Percentiles rank a stretch among this genome's conserved stretches.
phyloP scores from a whole-genome alignment of 2,329 filamentous ascomycete species.

The Dothideomycetidae sp. region DNA sequence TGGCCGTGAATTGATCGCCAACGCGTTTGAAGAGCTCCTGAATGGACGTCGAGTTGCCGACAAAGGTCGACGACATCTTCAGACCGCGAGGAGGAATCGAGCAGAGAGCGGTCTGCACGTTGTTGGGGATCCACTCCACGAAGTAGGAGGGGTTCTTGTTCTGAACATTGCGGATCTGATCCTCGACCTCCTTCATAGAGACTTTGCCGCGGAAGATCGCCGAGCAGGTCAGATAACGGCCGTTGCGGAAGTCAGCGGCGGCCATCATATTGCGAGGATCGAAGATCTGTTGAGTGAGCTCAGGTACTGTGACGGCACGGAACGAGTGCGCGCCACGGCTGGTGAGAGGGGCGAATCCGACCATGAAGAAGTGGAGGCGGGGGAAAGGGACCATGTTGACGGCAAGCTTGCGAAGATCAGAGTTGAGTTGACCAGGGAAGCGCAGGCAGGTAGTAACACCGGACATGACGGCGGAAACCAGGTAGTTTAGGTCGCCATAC shows the following conservation, averaged over 20 bases:
- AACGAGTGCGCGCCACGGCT: conserved; percentile 84
- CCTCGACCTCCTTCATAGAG: conserved; percentile 99
- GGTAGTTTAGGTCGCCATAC: conserved; percentile 98
- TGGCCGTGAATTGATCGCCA: conserved; percentile 98
- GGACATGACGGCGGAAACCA: conserved; percentile 99
- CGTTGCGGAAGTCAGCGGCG: conserved; percentile 98
- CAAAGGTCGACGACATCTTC: conserved; percentile 98
- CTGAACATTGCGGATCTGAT: conserved; percentile 99
- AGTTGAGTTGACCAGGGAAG: conserved; percentile 99
- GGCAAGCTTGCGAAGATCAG: conserved; percentile 95
- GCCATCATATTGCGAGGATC: conserved; percentile 99
- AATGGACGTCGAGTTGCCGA: conserved; percentile 98
- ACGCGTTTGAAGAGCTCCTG: conserved; percentile 99
- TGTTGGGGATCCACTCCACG: conserved; percentile 99
- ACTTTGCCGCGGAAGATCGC: conserved; percentile 99
- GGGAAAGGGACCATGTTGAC: conserved; percentile 99
- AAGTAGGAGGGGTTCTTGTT: conserved; percentile 99
- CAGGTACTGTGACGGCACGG: conserved; percentile 92
- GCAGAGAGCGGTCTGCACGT: conserved; percentile 98
- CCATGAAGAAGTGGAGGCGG: conserved; percentile 99
- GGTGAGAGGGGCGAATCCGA: conserved; percentile 96
- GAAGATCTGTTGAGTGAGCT: conserved; percentile 99
- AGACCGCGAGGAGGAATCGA: conserved; percentile 94
- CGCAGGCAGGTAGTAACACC: conserved; percentile 96
- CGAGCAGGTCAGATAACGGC: conserved; percentile 98